Conservation (phyloP, 2,329 filamentous ascomycete genomes). For the Neofusicoccum sp. region DNA sequence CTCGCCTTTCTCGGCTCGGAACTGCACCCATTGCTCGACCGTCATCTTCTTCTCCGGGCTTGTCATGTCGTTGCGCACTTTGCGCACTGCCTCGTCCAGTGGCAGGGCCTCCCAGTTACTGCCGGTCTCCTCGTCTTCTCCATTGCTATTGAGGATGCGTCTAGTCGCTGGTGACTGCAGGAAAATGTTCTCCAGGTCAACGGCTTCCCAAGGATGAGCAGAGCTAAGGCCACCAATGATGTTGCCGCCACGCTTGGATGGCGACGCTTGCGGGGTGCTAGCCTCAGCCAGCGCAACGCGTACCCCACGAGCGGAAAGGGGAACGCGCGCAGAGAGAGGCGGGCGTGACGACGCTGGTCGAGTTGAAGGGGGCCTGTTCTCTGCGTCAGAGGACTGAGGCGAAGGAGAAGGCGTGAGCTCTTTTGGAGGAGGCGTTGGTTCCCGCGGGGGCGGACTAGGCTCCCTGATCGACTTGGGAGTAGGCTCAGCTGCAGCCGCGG, state of each 20-base stretch:
- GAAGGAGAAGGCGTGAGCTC: slow-evolving; percentile 60
- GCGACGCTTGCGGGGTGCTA: slow-evolving; percentile 37
- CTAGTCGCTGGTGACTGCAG: slow-evolving; percentile 39
- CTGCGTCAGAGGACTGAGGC: slow-evolving; percentile 74
- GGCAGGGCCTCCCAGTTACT: slow-evolving; percentile 19
- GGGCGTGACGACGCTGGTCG: slow-evolving; percentile 46
- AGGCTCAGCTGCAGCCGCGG: background rate
- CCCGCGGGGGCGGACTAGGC: background rate
- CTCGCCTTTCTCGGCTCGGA: slow-evolving; percentile 78
- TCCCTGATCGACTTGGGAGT: background rate
- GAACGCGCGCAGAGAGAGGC: slow-evolving; percentile 17
- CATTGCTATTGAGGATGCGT: slow-evolving; percentile 19
- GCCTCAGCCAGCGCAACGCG: slow-evolving; percentile 40
- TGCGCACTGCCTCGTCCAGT: slow-evolving; percentile 45
- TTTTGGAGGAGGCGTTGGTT: slow-evolving; percentile 8
- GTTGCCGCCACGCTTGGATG: slow-evolving; percentile 43
- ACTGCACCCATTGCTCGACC: slow-evolving; percentile 87
- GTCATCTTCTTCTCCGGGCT: slow-evolving; percentile 84
- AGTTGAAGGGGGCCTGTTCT: slow-evolving; percentile 74
- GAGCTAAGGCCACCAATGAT: slow-evolving; percentile 50
- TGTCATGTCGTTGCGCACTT: slow-evolving; percentile 60
- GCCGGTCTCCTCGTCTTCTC: slow-evolving; percentile 24
- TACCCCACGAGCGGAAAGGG: slow-evolving; percentile 5
- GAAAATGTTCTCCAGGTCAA: slow-evolving; percentile 75
- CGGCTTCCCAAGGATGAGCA: slow-evolving; percentile 64